phyloP scores from a whole-genome alignment of 1,284 basidiomycete species.

The Volvariella surrecta region DNA sequence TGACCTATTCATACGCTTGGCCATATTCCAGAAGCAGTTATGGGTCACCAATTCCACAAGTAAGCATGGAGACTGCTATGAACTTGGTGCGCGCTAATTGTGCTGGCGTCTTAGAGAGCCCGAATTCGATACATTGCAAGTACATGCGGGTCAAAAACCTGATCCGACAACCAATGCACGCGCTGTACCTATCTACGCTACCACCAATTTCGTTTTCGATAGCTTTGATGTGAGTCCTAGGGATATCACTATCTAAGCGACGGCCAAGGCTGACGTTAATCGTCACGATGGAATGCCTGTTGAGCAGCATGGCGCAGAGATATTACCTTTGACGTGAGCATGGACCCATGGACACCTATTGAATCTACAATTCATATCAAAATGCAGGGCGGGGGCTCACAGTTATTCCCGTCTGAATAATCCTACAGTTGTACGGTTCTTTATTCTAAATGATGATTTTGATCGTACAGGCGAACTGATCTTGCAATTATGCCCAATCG shows the following conservation, averaged over 20 bases:
- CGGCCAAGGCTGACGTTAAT: too few relatives aligned
- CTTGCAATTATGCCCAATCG: neutral
- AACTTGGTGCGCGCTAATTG: too few relatives aligned
- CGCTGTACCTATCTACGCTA: constrained; percentile 77
- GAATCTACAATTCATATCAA: neutral
- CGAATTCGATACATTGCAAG: constrained; percentile 77
- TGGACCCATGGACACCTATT: neutral
- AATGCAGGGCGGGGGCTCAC: constrained; percentile 57
- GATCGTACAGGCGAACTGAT: neutral
- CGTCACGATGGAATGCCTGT: too few relatives aligned
- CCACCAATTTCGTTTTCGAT: constrained; percentile 76
- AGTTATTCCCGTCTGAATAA: constrained; percentile 79
- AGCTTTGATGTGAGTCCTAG: constrained; percentile 54
- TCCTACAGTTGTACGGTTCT: constrained; percentile 63
- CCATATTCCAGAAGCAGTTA: too few relatives aligned
- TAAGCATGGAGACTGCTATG: too few relatives aligned
- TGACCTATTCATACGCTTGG: too few relatives aligned
- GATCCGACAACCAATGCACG: constrained; percentile 72
- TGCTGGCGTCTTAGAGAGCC: constrained; percentile 44
- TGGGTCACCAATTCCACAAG: constrained; percentile 27
- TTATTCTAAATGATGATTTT: neutral
- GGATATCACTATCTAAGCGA: too few relatives aligned
- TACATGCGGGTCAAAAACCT: constrained; percentile 74
- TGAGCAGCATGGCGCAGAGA: constrained; percentile 79
- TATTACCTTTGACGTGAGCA: constrained; percentile 66